Evolutionary conservation across 225 moss, liverwort and hornwort genomes (phyloP), one percentile per base, ranked within the genome.

Genomic region (Ulota crispa): DNA sequence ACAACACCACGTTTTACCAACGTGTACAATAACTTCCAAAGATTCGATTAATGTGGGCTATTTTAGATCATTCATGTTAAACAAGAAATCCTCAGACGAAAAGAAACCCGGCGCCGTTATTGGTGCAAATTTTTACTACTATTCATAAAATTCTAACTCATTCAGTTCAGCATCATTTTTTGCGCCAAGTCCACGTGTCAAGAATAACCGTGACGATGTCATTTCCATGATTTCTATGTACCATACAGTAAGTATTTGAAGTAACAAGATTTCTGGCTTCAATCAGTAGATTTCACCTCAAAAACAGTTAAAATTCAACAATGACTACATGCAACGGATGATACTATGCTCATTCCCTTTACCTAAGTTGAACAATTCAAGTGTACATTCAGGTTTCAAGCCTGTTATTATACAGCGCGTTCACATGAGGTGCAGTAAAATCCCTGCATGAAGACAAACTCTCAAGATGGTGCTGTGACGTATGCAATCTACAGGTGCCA

Each of bases 91-190:
- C 42, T 68, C 24, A 42, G 42, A 68, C 15, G 1, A 3, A 9
- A 47, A 5, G 2, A 50, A 64, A 50, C 0, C 2, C 0, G 6
- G n/a, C 3, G 24, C 16, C 2, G 0, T 31, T 10, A 24, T 16
- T 24, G 24, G n/a, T 50, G 15, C 32, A 76, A 16, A 6, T 3
- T 26, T 68, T 31, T 11, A 6, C 9, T 9, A 24, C 2, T 11
- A 7, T 20, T 59, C 28, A 14, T 8, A 13, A 7, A 20, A 3
- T 2, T 56, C n/a, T 36, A 43, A 0, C 62, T 30, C 45, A 5
- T 20, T 27, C 6, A 28, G 8, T 27, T 43, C 13, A 43, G 16
- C 9, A 21, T 19, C 26, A 19, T 16, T 5, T 10, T 1, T 18
- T 50, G 39, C n/a, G n/a, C n/a, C 31, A 31, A 31, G 28, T 63